Evolutionary conservation across 371 early-diverging fungal species (phyloP).

Genomic region (Actinomucor elegans): DNA sequence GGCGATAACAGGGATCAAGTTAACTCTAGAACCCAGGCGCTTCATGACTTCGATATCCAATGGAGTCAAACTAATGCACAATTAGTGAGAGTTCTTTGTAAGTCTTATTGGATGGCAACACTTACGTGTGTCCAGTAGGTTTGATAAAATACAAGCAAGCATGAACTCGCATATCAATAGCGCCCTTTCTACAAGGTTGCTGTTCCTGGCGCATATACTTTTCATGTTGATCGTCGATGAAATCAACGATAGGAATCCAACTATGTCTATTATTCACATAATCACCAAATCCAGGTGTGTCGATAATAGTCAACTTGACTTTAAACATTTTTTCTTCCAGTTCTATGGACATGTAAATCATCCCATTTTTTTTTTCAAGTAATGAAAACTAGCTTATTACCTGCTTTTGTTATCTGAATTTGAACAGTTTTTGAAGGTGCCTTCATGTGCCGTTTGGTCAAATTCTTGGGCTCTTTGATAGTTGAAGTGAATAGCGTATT

Average conservation of each 20-base stretch:
- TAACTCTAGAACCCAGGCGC: constrained; percentile 79
- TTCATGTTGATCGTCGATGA: constrained; percentile 96
- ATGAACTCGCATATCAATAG: constrained; percentile 79
- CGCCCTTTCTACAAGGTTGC: constrained; percentile 53
- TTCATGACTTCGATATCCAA: constrained; percentile 91
- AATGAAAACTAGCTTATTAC: background rate
- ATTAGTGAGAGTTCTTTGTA: no score
- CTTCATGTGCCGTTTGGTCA: constrained; percentile 76
- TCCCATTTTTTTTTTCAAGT: background rate
- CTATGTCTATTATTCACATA: constrained; percentile 75
- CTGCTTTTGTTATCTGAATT: constrained; percentile 87
- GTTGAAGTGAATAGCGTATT: constrained; percentile 85
- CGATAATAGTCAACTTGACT: constrained; percentile 89
- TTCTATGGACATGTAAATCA: constrained; percentile 46
- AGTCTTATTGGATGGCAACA: no score
- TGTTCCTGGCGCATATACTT: constrained; percentile 81
- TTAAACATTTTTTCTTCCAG: constrained; percentile 96
- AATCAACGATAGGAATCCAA: constrained; percentile 74
- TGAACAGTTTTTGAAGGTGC: constrained; percentile 88
- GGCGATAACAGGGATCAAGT: constrained; percentile 92
- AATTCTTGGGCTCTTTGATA: constrained; percentile 85
- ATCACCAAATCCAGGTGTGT: constrained; percentile 93
- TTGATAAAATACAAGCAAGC: constrained; percentile 95
- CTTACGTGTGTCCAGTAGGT: constrained; percentile 85
- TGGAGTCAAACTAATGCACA: constrained; percentile 67